Conservation (phyloP, 2,329 filamentous ascomycete species). For the Trichoderma lentiforme region DNA sequence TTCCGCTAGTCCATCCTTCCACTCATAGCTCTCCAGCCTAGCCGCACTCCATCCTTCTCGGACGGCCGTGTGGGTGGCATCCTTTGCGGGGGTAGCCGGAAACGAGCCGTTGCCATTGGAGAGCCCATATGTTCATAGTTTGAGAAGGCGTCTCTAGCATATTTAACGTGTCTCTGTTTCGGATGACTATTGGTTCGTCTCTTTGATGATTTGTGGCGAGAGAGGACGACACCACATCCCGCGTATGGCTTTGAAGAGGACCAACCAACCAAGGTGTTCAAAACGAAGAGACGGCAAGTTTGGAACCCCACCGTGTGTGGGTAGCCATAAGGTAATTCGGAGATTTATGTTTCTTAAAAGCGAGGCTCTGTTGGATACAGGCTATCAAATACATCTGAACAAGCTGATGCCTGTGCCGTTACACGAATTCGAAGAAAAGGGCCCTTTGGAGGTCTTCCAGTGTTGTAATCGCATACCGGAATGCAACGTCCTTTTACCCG, state of each 20-base stretch:
- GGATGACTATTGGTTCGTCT: neutral
- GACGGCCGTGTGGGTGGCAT: neutral
- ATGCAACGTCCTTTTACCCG: neutral
- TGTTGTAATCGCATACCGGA: neutral
- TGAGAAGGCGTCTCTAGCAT: neutral
- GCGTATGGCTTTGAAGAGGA: neutral
- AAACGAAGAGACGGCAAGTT: neutral
- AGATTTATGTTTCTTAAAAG: neutral
- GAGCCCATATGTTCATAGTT: neutral
- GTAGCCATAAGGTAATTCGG: neutral
- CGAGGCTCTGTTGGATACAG: neutral
- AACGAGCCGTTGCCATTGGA: neutral
- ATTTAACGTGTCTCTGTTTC: neutral
- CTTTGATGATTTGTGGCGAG: neutral
- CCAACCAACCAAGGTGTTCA: neutral
- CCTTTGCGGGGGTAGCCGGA: neutral
- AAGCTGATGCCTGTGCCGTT: neutral
- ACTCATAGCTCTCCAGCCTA: neutral
- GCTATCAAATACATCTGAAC: neutral
- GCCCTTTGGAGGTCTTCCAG: neutral
- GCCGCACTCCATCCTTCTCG: neutral
- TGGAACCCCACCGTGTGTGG: neutral
- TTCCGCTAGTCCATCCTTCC: neutral
- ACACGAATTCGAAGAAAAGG: neutral
- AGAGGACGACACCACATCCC: neutral